phyloP scores from a whole-genome alignment of 2,329 filamentous ascomycete genomes.

The Fusarium sp. region DNA sequence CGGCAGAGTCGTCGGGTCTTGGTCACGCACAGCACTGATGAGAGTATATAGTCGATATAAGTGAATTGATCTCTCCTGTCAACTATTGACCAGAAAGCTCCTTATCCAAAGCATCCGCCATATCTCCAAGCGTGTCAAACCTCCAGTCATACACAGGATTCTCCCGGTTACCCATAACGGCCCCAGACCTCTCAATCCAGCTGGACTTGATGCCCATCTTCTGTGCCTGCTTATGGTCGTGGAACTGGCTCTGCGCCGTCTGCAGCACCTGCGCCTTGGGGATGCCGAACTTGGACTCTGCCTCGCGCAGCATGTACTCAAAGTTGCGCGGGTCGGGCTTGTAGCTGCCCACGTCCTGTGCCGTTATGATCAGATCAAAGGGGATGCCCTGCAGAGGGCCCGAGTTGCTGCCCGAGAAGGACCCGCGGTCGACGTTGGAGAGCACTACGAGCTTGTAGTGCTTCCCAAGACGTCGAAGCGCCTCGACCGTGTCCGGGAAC shows the following conservation, averaged over 20 bases:
- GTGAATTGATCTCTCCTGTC: neutral
- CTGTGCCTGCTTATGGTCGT: slow-evolving; percentile 72
- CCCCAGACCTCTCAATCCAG: slow-evolving; percentile 65
- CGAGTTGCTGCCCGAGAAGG: slow-evolving; percentile 55
- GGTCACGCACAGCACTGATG: neutral
- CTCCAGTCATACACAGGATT: slow-evolving; percentile 61
- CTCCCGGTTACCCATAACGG: slow-evolving; percentile 53
- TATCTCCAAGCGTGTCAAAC: slow-evolving; percentile 65
- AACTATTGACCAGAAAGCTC: slow-evolving; percentile 19
- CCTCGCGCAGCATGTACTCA: slow-evolving; percentile 65
- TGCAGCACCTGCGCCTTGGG: slow-evolving; percentile 65
- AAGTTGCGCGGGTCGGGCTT: slow-evolving; percentile 74
- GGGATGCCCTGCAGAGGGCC: slow-evolving; percentile 58
- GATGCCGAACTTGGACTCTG: slow-evolving; percentile 62
- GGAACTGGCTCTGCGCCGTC: slow-evolving; percentile 72
- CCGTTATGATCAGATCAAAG: slow-evolving; percentile 71
- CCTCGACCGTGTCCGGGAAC: slow-evolving; percentile 66
- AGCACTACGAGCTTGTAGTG: slow-evolving; percentile 66
- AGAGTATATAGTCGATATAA: neutral
- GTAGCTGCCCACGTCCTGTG: slow-evolving; percentile 74
- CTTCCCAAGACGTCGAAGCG: slow-evolving; percentile 57
- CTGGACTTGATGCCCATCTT: slow-evolving; percentile 63
- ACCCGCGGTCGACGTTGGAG: slow-evolving; percentile 63
- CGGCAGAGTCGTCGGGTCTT: no score
- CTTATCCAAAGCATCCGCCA: slow-evolving; percentile 57